Evolutionary conservation across 2,329 filamentous ascomycete genomes (phyloP).

Genomic region (Parafenestella ontariensis): DNA sequence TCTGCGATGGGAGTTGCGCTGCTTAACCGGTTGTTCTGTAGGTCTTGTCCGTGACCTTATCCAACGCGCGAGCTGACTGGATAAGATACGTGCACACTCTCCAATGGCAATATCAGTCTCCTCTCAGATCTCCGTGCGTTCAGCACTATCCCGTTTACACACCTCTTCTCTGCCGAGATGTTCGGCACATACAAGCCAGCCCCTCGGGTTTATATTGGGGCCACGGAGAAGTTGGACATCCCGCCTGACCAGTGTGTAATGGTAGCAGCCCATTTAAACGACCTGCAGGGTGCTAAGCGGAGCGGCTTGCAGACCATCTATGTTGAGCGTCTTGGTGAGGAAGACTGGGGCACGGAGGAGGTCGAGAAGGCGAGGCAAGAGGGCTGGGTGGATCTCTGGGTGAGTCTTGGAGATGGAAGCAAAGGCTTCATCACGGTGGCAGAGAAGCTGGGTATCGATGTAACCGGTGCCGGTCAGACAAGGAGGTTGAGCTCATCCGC

Average conservation of each 20-base stretch:
- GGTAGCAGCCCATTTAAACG: constrained; percentile 77
- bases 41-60: not conserved
- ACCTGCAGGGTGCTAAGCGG: constrained; percentile 70
- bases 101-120: constrained; percentile 75
- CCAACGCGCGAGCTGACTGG: not conserved
- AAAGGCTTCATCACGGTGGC: constrained; percentile 59
- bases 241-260: constrained; percentile 70
- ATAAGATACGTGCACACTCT: constrained; percentile 67
- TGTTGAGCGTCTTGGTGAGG: constrained; percentile 72
- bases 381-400: constrained; percentile 66
- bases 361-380: constrained; percentile 61
- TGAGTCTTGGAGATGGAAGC: constrained; percentile 54
- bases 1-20: constrained; percentile 63
- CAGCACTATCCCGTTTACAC: constrained; percentile 67
- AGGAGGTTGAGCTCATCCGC: constrained; percentile 27
- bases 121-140: constrained; percentile 68
- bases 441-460: constrained; percentile 46
- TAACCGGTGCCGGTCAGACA: constrained; percentile 1
- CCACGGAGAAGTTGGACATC: constrained; percentile 64
- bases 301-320: constrained; percentile 75
- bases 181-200: constrained; percentile 80
- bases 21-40: constrained; percentile 60
- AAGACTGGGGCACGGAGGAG: constrained; percentile 63
- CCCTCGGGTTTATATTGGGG: constrained; percentile 72
- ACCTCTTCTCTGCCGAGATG: constrained; percentile 70